phyloP scores from a whole-genome alignment of 140 eudicot genomes.

The Cichorium intybus region DNA sequence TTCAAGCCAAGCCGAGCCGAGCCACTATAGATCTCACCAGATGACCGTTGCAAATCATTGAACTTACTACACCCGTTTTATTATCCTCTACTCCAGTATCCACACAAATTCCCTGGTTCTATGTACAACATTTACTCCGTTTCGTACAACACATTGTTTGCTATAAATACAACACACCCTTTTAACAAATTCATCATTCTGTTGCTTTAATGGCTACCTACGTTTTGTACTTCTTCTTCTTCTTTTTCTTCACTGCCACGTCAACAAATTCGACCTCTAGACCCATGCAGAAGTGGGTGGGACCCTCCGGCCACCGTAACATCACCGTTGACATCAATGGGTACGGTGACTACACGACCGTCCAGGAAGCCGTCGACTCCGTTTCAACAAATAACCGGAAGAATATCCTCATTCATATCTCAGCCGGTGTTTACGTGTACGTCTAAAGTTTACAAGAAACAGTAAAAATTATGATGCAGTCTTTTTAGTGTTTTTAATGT shows the following conservation, averaged over 20 bases:
- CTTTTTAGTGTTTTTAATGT: not conserved
- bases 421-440: constrained; percentile 75
- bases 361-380: constrained; percentile 81
- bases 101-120: constrained; percentile 13
- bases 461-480: not conserved
- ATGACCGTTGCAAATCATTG: constrained; percentile 36
- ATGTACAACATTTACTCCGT: constrained; percentile 18
- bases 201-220: constrained; percentile 31
- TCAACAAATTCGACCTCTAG: constrained; percentile 12
- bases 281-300: constrained; percentile 63
- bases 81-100: constrained; percentile 10
- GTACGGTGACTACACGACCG: constrained; percentile 59
- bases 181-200: constrained; percentile 21
- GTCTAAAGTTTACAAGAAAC: not conserved
- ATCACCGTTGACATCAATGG: constrained; percentile 67
- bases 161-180: constrained; percentile 26
- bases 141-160: constrained; percentile 4
- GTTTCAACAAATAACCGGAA: constrained; percentile 54
- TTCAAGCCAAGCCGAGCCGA: constrained; percentile 1
- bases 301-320: constrained; percentile 74
- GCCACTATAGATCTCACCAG: constrained; percentile 13
- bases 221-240: constrained; percentile 20
- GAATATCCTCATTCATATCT: constrained; percentile 62
- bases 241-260: constrained; percentile 17
- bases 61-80: constrained; percentile 22